Conservation (phyloP, 2,329 filamentous ascomycete genomes). For the Fusarium nematophilum region DNA sequence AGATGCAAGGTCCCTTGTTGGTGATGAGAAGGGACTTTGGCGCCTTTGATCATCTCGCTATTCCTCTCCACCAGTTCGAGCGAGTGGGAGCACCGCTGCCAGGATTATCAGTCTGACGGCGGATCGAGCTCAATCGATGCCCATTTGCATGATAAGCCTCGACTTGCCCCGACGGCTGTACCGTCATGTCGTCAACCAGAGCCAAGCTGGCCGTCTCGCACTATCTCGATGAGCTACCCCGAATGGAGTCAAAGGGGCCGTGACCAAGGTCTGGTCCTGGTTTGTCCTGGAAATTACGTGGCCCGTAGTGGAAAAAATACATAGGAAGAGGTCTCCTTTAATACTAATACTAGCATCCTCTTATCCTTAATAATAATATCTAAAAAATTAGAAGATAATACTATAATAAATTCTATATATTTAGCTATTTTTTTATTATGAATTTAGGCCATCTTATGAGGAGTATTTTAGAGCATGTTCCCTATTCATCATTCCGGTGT, state of each 20-base stretch:
- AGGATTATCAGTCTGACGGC: background rate
- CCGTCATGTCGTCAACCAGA: background rate
- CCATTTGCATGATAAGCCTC: background rate
- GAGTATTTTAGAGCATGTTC: no score
- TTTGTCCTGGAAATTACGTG: background rate
- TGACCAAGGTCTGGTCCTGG: conserved; percentile 8
- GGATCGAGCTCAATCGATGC: conserved; percentile 1
- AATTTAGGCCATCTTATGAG: no score
- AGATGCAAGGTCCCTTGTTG: conserved; percentile 14
- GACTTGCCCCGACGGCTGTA: background rate
- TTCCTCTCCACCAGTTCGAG: conserved; percentile 8
- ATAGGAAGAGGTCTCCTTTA: no score
- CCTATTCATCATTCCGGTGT: no score
- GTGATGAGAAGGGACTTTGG: conserved; percentile 3
- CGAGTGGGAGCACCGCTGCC: conserved; percentile 11
- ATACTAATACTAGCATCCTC: no score
- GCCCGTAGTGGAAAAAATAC: no score
- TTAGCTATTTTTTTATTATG: no score
- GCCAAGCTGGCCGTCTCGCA: background rate
- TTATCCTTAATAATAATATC: no score
- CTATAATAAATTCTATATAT: no score
- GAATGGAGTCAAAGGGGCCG: background rate
- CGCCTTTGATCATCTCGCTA: conserved; percentile 4
- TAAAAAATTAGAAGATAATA: no score
- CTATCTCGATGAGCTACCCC: conserved; percentile 3